These are phyloP conservation scores for Aspergillus baeticus DNA, from an alignment of 495 filamentous ascomycete species.

Conservation along the genomic window DNA sequence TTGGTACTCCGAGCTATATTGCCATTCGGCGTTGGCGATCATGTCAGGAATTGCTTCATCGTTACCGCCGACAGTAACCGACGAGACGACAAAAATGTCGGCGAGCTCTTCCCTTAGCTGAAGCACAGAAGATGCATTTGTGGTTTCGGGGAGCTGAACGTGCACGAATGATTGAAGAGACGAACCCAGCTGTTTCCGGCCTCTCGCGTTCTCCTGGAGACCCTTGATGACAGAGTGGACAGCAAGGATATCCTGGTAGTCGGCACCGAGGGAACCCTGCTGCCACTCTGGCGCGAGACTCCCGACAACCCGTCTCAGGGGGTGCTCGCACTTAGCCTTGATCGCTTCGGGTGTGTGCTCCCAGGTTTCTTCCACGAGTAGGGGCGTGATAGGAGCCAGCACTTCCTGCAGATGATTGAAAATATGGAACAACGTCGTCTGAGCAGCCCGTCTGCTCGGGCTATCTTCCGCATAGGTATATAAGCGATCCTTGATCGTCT, in stretches of 20 bases:
- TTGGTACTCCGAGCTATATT: conserved; percentile 54
- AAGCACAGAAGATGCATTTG: conserved; percentile 35
- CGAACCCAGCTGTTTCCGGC: conserved; percentile 65
- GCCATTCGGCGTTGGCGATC: conserved; percentile 48
- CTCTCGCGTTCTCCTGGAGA: conserved; percentile 66
- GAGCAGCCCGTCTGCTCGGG: conserved; percentile 49
- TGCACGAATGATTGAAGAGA: conserved; percentile 70
- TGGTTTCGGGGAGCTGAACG: conserved; percentile 33
- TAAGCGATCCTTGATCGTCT: conserved; percentile 83
- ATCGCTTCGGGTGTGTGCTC: conserved; percentile 66
- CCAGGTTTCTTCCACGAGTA: conserved; percentile 88
- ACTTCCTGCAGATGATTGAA: conserved; percentile 69
- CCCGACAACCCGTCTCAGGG: conserved; percentile 38
- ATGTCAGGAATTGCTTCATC: conserved; percentile 24
- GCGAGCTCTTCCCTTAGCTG: conserved; percentile 64
- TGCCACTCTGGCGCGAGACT: conserved; percentile 36
- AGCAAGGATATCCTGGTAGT: conserved; percentile 57
- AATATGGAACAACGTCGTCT: conserved; percentile 70
- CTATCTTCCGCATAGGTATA: conserved; percentile 72
- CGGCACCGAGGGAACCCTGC: conserved; percentile 41
- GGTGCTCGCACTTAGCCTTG: conserved; percentile 48
- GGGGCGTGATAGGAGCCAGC: conserved; percentile 76
- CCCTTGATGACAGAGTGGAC: conserved; percentile 63
- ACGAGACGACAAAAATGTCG: conserved; percentile 74
- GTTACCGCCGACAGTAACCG: conserved; percentile 49